Percentiles rank a stretch among this genome's conserved stretches.
These are phyloP conservation scores for Haplosporangium sp. DNA, from an alignment of 371 early-diverging fungal genomes.

Conservation along the genomic window DNA sequence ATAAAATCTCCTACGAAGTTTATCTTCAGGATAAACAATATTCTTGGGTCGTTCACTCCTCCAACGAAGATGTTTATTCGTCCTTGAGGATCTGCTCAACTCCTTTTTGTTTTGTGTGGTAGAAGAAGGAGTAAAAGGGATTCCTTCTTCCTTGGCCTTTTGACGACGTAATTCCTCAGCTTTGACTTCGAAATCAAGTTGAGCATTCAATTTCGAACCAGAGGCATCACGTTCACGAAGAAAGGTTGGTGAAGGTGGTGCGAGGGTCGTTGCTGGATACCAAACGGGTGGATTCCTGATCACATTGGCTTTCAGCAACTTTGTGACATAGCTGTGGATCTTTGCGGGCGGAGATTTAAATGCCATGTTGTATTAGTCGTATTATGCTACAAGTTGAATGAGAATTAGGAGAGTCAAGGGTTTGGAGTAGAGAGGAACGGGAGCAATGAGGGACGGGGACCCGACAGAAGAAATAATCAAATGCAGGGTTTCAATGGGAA, in stretches of 20 bases:
- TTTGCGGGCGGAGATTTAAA: conserved; percentile 50
- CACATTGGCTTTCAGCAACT: conserved; percentile 51
- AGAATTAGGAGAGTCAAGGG: neutral
- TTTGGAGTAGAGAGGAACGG: neutral
- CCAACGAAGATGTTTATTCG: conserved; percentile 67
- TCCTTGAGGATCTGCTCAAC: conserved; percentile 41
- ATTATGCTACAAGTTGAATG: neutral
- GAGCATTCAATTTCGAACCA: conserved; percentile 14
- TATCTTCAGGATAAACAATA: conserved; percentile 92
- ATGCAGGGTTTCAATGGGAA: too few relatives aligned
- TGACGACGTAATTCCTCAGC: conserved; percentile 1
- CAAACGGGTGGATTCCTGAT: conserved; percentile 46
- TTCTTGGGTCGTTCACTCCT: conserved; percentile 68
- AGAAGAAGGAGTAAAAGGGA: conserved; percentile 2
- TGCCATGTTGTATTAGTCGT: conserved; percentile 22
- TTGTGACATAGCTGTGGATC: conserved; percentile 54
- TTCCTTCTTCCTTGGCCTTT: conserved; percentile 8
- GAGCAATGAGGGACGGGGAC: too few relatives aligned
- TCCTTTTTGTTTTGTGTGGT: conserved; percentile 12
- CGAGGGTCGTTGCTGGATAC: conserved; percentile 43
- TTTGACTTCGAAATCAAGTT: conserved; percentile 27
- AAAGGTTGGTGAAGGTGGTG: conserved; percentile 54
- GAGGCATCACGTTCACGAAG: conserved; percentile 52
- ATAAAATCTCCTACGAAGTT: conserved; percentile 84
- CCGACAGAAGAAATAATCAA: too few relatives aligned